Evolutionary conservation across 78 protist genomes (phyloP).

Genomic region (Guillardia theta): DNA sequence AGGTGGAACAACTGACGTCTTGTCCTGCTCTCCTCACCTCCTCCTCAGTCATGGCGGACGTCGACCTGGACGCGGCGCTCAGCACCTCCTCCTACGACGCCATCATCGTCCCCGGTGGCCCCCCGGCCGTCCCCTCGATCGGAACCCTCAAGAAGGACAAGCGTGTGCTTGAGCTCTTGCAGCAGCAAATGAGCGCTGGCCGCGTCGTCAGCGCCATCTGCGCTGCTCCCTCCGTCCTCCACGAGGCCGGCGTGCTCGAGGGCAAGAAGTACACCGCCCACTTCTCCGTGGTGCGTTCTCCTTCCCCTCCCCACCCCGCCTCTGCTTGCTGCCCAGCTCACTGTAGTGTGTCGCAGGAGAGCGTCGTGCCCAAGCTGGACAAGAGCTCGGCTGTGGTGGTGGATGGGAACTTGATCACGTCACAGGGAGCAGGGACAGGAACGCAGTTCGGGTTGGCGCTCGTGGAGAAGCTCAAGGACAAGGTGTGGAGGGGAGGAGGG

Average conservation of each 20-base stretch:
- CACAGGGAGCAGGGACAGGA: constrained; percentile 4
- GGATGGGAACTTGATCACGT: background rate
- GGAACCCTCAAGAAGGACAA: background rate
- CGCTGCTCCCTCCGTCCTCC: background rate
- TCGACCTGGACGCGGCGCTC: background rate
- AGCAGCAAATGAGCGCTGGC: background rate
- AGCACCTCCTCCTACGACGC: background rate
- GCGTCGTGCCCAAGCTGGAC: background rate
- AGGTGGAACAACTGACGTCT: too few species aligned
- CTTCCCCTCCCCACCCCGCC: background rate
- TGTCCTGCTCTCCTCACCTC: background rate
- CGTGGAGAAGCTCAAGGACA: background rate
- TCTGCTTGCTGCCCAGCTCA: background rate
- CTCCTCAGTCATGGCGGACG: background rate
- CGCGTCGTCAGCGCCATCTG: background rate
- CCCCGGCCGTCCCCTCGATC: background rate
- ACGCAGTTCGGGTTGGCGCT: constrained; percentile 5
- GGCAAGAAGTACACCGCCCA: constrained; percentile 3
- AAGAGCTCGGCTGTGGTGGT: background rate
- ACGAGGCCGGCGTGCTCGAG: background rate
- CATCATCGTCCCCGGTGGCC: background rate
- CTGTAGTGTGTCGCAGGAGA: background rate
- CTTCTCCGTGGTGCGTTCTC: background rate
- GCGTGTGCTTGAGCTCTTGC: background rate
- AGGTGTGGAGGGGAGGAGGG: too few species aligned